These are phyloP conservation scores for Globisporangium spiculum DNA, from an alignment of 352 stramenopile species.

Conservation along the genomic window DNA sequence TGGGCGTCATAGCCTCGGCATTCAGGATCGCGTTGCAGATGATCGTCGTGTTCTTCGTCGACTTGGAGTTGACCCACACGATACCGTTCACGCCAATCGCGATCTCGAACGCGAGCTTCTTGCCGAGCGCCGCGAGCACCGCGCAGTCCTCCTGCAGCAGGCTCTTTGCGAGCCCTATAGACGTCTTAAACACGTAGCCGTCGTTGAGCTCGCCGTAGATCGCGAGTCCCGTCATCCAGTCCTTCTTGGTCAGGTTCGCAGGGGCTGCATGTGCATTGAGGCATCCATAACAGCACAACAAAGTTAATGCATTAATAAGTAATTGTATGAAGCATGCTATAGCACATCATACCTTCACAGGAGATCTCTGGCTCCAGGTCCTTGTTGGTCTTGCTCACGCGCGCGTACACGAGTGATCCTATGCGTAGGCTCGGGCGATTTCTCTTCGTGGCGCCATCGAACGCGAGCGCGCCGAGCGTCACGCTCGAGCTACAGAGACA, in stretches of 20 bases:
- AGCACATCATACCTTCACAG: conserved; percentile 60
- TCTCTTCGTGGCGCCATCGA: conserved; percentile 97
- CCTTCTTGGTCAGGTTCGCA: conserved; percentile 89
- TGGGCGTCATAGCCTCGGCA: conserved; percentile 81
- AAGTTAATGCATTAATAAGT: no score
- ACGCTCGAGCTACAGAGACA: conserved; percentile 50
- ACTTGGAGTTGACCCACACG: conserved; percentile 93
- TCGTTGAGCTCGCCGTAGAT: conserved; percentile 95
- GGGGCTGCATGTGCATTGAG: conserved; percentile 29
- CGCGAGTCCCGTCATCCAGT: conserved; percentile 98
- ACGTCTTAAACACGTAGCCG: conserved; percentile 90
- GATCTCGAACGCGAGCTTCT: conserved; percentile 92
- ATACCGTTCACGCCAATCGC: conserved; percentile 95
- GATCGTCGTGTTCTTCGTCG: conserved; percentile 81
- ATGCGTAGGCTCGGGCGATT: conserved; percentile 93
- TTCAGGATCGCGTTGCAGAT: conserved; percentile 89
- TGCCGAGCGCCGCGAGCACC: conserved; percentile 85
- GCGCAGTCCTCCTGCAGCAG: conserved; percentile 68
- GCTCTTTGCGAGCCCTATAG: conserved; percentile 69
- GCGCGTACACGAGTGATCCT: conserved; percentile 94
- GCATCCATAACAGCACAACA: no score
- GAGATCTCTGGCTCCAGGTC: conserved; percentile 94
- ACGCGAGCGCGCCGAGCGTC: conserved; percentile 81
- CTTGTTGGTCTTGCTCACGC: conserved; percentile 83
- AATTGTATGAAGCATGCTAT: no score